Conservation (phyloP, 768 basidiomycete species). For the Mycena latifolia region DNA sequence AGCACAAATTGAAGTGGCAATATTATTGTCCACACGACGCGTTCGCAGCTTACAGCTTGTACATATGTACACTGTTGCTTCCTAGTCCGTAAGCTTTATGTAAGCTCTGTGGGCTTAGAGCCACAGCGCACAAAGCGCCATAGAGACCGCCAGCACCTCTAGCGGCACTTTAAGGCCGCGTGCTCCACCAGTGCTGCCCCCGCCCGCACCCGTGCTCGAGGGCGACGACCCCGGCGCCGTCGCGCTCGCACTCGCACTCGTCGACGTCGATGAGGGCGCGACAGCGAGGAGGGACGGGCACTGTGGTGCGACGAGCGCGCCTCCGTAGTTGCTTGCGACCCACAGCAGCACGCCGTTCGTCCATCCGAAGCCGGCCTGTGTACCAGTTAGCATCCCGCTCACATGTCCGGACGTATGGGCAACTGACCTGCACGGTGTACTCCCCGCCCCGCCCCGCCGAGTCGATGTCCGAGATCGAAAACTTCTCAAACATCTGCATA, state of each 20-base stretch:
- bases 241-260: conserved; percentile 1
- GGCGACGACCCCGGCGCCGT: conserved; percentile 4
- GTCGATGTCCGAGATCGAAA: conserved; percentile 83
- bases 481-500: conserved; percentile 93
- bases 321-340: conserved; percentile 77
- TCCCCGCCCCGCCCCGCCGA: conserved; percentile 87
- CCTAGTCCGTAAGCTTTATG: no score
- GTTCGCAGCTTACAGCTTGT: no score
- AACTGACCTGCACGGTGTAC: conserved; percentile 82
- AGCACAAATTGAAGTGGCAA: no score
- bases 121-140: background rate
- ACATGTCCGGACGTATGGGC: no score
- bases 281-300: conserved; percentile 64
- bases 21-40: no score
- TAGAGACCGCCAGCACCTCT: conserved; percentile 4
- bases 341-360: conserved; percentile 87
- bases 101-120: no score
- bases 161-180: background rate
- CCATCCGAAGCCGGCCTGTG: conserved; percentile 86
- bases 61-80: no score
- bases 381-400: conserved; percentile 1
- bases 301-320: conserved; percentile 66
- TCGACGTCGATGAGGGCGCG: conserved; percentile 1
- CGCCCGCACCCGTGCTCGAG: background rate
- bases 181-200: conserved; percentile 14